Conservation (phyloP, 2,329 filamentous ascomycete species). For the Xylaria sp. region DNA sequence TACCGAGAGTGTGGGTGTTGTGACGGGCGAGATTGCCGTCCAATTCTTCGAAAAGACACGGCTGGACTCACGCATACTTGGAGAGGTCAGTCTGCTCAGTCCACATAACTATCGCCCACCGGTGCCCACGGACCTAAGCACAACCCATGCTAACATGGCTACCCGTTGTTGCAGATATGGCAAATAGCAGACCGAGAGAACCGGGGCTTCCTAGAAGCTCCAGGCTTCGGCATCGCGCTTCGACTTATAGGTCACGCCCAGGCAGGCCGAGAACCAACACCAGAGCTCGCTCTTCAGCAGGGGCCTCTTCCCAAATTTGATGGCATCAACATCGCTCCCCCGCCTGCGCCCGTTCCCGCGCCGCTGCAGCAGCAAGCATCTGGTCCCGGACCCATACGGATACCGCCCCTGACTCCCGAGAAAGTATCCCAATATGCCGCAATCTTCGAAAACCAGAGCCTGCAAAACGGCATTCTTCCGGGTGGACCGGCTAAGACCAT, state of each 20-base stretch:
- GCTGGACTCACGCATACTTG: slow-evolving; percentile 84
- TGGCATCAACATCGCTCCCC: slow-evolving; percentile 65
- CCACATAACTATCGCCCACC: not conserved
- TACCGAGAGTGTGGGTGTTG: slow-evolving; percentile 88
- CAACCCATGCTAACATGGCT: slow-evolving; percentile 45
- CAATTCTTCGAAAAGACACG: slow-evolving; percentile 98
- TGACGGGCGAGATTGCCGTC: slow-evolving; percentile 95
- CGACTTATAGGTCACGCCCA: slow-evolving; percentile 97
- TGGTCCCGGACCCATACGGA: slow-evolving; percentile 77
- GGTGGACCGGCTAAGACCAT: slow-evolving; percentile 92
- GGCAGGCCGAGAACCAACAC: slow-evolving; percentile 81
- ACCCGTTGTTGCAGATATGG: slow-evolving; percentile 79
- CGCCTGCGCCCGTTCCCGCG: slow-evolving; percentile 60
- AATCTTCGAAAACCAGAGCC: slow-evolving; percentile 90
- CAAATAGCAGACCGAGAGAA: slow-evolving; percentile 98
- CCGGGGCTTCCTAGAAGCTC: slow-evolving; percentile 88
- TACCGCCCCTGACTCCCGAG: slow-evolving; percentile 87
- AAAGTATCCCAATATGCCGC: slow-evolving; percentile 89
- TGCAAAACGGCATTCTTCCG: slow-evolving; percentile 79
- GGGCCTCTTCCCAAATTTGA: slow-evolving; percentile 95
- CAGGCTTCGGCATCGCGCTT: slow-evolving; percentile 92
- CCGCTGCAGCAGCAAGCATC: slow-evolving; percentile 67
- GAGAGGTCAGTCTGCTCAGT: slow-evolving; percentile 72
- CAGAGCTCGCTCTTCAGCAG: slow-evolving; percentile 84
- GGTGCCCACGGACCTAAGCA: slow-evolving; percentile 11